Base-by-base conservation (phyloP, 148 eudicot genomes). In the Dianthus caryophyllus region DNA sequence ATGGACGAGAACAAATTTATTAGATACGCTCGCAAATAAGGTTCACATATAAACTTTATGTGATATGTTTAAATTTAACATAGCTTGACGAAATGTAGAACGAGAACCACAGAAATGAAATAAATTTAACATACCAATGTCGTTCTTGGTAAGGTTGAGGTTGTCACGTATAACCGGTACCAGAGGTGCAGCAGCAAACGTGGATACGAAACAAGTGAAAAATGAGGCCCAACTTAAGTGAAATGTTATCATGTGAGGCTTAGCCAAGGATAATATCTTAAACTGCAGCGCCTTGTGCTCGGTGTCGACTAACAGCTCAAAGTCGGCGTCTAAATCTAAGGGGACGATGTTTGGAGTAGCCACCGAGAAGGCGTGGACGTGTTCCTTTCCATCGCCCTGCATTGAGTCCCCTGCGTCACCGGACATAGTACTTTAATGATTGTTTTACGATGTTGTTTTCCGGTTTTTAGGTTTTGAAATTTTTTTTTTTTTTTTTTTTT, bases 161-260 rank as follows among this genome's bases (percentile, higher is more conserved):
- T 78, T 73, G 68, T 75, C 82, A 1, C 82, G 80, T 67, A 82
- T 82, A 67, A 81, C 66, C 41, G 82, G 82, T 26, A 81, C 64
- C 16, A 81, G 74, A 69, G 57, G 57, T 24, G 61, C 61, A 31
- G 61, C 61, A 0, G 61, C 61, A 16, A 56, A 56, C 2, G 61
- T 75, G 46, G 84, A 81, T 38, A 78, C 43, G 63, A 67, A 78
- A 30, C 77, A 71, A 16, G 74, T 65, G 70, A 68, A 77, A 70
- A 81, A 77, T 10, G 73, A 58, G 17, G 75, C 16, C 84, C 81
- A 77, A 17, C 71, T 61, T 33, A 81, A 59, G 71, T 81, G 84
- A 52, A 81, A 77, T 6, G 81, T 59, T 71, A 56, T 27, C 61
- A 56, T 53, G 15, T 53, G 57, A 53, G 57, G 57, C 22, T 24